Evolutionary conservation across 495 filamentous ascomycete genomes (phyloP).

Genomic region (Sphaerosporella brunnea): DNA sequence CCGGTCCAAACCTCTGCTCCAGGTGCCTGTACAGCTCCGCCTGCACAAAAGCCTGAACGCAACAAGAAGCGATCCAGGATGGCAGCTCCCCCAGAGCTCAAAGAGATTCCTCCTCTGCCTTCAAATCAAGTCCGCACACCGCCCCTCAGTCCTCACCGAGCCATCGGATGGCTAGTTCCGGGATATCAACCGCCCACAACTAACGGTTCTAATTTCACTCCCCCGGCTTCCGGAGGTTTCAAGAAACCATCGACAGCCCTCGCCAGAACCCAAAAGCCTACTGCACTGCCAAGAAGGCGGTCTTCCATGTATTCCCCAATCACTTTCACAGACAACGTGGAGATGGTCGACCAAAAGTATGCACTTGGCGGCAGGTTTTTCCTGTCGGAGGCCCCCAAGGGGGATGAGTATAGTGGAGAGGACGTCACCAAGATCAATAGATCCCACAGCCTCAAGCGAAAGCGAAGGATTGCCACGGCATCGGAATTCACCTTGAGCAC

Average conservation of each 20-base stretch:
- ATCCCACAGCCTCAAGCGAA: constrained; percentile 11
- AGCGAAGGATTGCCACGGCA: constrained; percentile 16
- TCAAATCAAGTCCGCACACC: constrained; percentile 14
- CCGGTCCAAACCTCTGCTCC: neutral
- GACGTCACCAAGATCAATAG: constrained; percentile 4
- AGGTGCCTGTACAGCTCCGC: neutral
- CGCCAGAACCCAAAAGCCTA: neutral
- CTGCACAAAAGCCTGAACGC: neutral
- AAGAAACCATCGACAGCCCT: neutral
- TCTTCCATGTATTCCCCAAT: constrained; percentile 24
- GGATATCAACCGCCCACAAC: constrained; percentile 17
- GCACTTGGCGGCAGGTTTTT: constrained; percentile 25
- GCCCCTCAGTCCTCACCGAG: constrained; percentile 22
- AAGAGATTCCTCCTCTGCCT: neutral
- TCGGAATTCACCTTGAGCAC: constrained; percentile 2
- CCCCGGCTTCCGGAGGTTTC: constrained; percentile 14
- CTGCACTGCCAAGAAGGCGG: constrained; percentile 11
- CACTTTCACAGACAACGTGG: constrained; percentile 19
- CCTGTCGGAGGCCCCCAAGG: constrained; percentile 20
- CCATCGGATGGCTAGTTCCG: constrained; percentile 21
- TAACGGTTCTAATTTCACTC: constrained; percentile 20
- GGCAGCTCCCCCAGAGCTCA: neutral
- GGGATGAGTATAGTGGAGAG: constrained; percentile 17
- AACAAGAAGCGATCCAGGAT: neutral
- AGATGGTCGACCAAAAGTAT: constrained; percentile 25